A percentile compares a stretch with the other conserved stretches of the same genome.
These are phyloP conservation scores for Penicillium sp. DNA, from an alignment of 2,329 filamentous ascomycete species.

Conservation along the genomic window DNA sequence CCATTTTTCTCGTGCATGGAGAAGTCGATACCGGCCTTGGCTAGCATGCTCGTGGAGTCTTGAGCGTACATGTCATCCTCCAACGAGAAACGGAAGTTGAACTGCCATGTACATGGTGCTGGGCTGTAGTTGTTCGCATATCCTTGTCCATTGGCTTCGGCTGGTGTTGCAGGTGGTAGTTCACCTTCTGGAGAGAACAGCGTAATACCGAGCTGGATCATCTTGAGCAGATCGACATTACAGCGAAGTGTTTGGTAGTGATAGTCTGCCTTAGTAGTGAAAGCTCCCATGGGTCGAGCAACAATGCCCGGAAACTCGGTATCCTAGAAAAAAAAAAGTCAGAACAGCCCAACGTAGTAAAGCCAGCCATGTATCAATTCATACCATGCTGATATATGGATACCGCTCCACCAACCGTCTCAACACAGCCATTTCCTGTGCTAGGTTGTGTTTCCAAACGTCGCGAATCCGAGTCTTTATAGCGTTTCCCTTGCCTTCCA, in stretches of 20 bases:
- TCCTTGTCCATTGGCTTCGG: constrained; percentile 47
- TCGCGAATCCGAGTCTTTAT: constrained; percentile 82
- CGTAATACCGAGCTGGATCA: constrained; percentile 94
- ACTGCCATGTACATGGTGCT: constrained; percentile 92
- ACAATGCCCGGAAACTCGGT: constrained; percentile 99
- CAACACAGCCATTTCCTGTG: constrained; percentile 83
- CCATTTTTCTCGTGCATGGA: constrained; percentile 76
- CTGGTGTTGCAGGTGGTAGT: constrained; percentile 68
- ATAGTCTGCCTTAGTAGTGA: constrained; percentile 93
- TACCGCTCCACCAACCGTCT: constrained; percentile 83
- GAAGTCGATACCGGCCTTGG: constrained; percentile 91
- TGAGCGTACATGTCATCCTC: constrained; percentile 98
- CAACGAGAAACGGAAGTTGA: constrained; percentile 96
- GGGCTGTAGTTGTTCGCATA: constrained; percentile 51
- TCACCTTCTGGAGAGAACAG: constrained; percentile 90
- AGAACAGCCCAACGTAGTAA: not conserved
- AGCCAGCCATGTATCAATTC: constrained; percentile 27
- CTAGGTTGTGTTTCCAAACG: constrained; percentile 89
- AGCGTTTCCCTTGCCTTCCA: constrained; percentile 54
- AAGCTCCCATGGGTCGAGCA: constrained; percentile 88
- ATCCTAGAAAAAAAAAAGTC: constrained; percentile 56
- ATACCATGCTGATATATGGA: constrained; percentile 95
- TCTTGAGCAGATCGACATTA: constrained; percentile 95
- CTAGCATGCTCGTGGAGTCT: constrained; percentile 85
- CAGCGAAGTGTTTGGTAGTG: constrained; percentile 97